phyloP scores from a whole-genome alignment of 495 filamentous ascomycete species.

The Penicillium cataractarum region DNA sequence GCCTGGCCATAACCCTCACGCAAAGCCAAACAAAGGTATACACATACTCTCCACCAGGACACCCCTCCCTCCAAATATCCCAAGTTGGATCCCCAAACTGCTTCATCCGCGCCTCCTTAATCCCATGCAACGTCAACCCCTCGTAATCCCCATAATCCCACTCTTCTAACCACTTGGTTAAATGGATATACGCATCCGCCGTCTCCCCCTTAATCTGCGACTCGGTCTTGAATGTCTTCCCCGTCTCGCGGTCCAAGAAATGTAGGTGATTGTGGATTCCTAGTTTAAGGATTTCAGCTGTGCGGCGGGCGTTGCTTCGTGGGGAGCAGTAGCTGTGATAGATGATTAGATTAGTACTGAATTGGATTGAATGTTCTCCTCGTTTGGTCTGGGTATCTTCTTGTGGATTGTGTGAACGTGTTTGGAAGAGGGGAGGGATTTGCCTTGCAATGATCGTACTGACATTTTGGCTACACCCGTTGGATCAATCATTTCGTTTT shows the following conservation, averaged over 20 bases:
- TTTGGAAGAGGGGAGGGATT: too few relatives aligned
- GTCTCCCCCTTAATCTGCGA: not conserved
- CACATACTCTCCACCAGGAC: conserved; percentile 27
- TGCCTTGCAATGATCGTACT: not conserved
- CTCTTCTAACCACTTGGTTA: conserved; percentile 17
- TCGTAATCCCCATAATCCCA: conserved; percentile 25
- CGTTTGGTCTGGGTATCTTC: too few relatives aligned
- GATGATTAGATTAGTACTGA: too few relatives aligned
- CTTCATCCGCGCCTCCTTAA: conserved; percentile 5
- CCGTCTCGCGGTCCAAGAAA: conserved; percentile 7
- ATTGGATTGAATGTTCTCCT: too few relatives aligned
- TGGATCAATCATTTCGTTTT: conserved; percentile 3
- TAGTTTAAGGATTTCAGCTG: conserved; percentile 17
- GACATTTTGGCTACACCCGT: not conserved
- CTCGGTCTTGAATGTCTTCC: not conserved
- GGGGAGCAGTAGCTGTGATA: conserved; percentile 22
- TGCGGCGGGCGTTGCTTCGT: conserved; percentile 10
- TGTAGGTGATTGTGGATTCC: conserved; percentile 14
- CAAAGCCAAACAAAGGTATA: not conserved
- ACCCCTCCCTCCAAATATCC: conserved; percentile 42
- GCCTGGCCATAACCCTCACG: too few relatives aligned
- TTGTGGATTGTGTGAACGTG: too few relatives aligned
- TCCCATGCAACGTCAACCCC: conserved; percentile 14
- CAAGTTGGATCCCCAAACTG: conserved; percentile 13
- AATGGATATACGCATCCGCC: conserved; percentile 8